Evolutionary conservation across 805 yeast genomes (phyloP), one percentile per base, ranked within the genome.

Genomic region (Cyberlindnera euphorbiiphila): DNA sequence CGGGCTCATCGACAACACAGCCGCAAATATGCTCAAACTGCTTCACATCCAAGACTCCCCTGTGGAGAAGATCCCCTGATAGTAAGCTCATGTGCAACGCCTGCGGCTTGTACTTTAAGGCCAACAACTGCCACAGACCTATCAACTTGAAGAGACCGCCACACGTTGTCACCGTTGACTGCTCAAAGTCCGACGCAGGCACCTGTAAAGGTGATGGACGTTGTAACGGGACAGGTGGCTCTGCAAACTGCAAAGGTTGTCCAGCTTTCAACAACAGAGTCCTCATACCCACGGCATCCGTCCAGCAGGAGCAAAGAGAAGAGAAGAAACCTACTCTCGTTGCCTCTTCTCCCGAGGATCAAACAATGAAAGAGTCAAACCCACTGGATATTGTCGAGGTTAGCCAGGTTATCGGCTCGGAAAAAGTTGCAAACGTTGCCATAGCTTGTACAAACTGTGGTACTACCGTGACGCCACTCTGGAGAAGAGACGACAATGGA

Each of bases 31-130:
- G 98, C 61, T 76, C 95, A 7, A 91, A 89, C 61, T 89, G 98
- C 60, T 78, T 78, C 40, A 91, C 98, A 0, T 75, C 72, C 42
- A 87, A 89, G 6, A 89, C 98, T 0, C 98, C 98, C 2, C 62
- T 89, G 20, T 89, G 98, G 98, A 68, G 98, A 47, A 70, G 96
- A 36, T 85, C 87, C 48, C 86, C 94, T 0, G 82, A 81, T 43
- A 97, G 97, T 1, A 78, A 83, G 49, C 89, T 96, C 0, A 68
- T 91, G 43, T 89, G 98, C 61, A 89, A 89, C 59, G 98, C 98
- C 0, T 89, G 98, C 64, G 98, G 98, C 0, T 65, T 91, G 42
- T 89, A 91, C 51, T 68, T 82, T 52, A 87, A 88, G 58, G 72
- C 93, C 13, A 96, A 91, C 54, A 96, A 96, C 16, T 89, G 85